A percentile compares a stretch with the other conserved stretches of the same genome.
Conservation (phyloP, 2,329 filamentous ascomycete species). For the Rugonectria rugulosa region DNA sequence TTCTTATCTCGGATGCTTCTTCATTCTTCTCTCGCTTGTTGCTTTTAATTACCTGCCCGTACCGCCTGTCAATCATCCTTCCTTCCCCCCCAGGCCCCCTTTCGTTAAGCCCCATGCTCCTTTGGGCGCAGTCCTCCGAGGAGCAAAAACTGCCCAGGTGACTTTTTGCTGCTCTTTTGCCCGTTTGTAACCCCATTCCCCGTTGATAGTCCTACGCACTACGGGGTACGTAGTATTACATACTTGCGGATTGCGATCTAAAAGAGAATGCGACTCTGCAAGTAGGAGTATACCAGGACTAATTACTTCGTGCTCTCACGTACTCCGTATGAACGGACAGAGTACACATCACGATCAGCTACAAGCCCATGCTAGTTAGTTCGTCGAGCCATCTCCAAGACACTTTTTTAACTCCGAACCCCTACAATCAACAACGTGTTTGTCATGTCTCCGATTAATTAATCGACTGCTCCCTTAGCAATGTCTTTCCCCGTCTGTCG, state of each 20-base stretch:
- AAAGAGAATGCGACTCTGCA: no score
- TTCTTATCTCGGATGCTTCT: not conserved
- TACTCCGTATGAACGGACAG: no score
- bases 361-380: not conserved
- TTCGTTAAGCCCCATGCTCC: conserved; percentile 21
- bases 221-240: no score
- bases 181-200: not conserved
- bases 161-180: not conserved
- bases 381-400: no score
- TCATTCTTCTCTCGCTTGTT: not conserved
- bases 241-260: no score
- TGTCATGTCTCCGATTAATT: conserved; percentile 18
- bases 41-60: not conserved
- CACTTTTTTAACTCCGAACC: conserved; percentile 1
- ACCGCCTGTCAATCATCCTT: not conserved
- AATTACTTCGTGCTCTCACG: no score
- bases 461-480: not conserved
- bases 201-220: not conserved
- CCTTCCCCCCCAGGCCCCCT: not conserved
- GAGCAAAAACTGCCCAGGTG: no score
- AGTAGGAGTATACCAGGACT: no score
- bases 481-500: conserved; percentile 1
- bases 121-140: conserved; percentile 15
- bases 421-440: conserved; percentile 7
- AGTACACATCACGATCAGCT: no score